Evolutionary conservation across 345 rosid genomes (phyloP).

Genomic region (Aethionema arabicum): DNA sequence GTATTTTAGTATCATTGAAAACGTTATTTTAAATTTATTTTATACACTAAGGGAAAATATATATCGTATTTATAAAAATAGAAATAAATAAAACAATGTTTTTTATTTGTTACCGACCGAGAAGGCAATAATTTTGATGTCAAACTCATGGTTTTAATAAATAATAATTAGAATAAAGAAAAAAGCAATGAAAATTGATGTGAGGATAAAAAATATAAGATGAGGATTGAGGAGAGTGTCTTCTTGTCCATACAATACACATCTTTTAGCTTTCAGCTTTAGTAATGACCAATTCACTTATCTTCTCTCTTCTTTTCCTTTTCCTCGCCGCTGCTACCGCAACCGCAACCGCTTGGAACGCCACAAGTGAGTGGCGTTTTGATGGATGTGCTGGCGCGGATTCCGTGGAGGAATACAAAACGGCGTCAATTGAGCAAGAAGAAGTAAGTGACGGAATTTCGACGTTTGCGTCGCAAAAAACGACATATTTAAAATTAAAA

Average conservation of each 20-base stretch:
- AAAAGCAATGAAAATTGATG: background rate
- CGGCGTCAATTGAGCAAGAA: background rate
- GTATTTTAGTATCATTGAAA: too few relatives aligned
- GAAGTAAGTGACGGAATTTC: background rate
- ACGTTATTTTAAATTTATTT: too few relatives aligned
- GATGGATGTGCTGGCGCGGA: slow-evolving; percentile 24
- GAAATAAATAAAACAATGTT: too few relatives aligned
- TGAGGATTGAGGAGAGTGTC: background rate
- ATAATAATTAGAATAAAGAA: background rate
- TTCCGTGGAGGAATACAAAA: slow-evolving; percentile 15
- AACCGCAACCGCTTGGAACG: slow-evolving; percentile 16
- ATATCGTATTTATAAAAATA: too few relatives aligned
- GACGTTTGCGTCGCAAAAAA: too few relatives aligned
- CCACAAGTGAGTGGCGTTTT: slow-evolving; percentile 5
- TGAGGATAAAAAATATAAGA: background rate
- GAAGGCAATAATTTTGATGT: too few relatives aligned
- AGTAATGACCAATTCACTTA: slow-evolving; percentile 12
- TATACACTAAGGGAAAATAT: too few relatives aligned
- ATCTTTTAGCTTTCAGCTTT: slow-evolving; percentile 3
- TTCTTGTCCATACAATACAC: too few relatives aligned
- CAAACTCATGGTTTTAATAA: background rate
- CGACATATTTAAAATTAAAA: too few relatives aligned
- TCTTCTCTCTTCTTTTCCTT: slow-evolving; percentile 17
- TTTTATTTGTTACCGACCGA: too few relatives aligned
- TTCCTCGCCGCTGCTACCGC: background rate